Percentiles rank a stretch among this genome's conserved stretches.
Conservation (phyloP, 139 green algal species). For the Chara braunii region DNA sequence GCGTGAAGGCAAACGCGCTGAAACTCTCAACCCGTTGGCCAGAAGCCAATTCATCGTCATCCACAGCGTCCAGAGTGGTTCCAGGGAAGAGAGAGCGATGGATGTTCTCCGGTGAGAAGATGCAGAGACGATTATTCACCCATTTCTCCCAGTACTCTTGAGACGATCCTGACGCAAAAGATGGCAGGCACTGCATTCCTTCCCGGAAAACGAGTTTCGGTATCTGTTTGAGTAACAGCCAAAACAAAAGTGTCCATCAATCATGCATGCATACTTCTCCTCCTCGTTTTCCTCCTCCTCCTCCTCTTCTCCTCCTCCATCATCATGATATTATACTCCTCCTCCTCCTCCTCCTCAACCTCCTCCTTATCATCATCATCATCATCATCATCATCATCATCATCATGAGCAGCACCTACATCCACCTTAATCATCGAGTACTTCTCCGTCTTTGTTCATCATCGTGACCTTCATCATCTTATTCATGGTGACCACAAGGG, state of each 20-base stretch:
- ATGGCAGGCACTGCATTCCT: conserved; percentile 28
- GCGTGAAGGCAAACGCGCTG: conserved; percentile 25
- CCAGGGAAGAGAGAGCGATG: conserved; percentile 28
- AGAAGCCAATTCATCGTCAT: background rate
- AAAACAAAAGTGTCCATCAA: conserved; percentile 12
- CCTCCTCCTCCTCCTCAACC: too few relatives aligned
- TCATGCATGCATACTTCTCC: too few relatives aligned
- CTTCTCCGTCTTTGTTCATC: too few relatives aligned
- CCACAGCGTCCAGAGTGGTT: background rate
- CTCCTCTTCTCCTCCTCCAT: background rate
- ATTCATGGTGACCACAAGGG: too few relatives aligned
- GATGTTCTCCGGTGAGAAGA: conserved; percentile 42
- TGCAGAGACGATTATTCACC: conserved; percentile 25
- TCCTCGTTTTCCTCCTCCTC: background rate
- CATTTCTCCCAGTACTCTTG: conserved; percentile 27
- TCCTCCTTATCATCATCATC: too few relatives aligned
- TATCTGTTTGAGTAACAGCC: conserved; percentile 5
- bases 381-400: too few relatives aligned
- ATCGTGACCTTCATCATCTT: too few relatives aligned
- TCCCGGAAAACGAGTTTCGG: conserved; percentile 42
- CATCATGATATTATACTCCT: too few relatives aligned
- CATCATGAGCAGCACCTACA: too few relatives aligned
- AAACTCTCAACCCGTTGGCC: background rate
- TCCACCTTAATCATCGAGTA: too few relatives aligned
- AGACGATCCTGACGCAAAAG: conserved; percentile 7